phyloP scores from a whole-genome alignment of 2,329 filamentous ascomycete species.

The Xylaria sp. region DNA sequence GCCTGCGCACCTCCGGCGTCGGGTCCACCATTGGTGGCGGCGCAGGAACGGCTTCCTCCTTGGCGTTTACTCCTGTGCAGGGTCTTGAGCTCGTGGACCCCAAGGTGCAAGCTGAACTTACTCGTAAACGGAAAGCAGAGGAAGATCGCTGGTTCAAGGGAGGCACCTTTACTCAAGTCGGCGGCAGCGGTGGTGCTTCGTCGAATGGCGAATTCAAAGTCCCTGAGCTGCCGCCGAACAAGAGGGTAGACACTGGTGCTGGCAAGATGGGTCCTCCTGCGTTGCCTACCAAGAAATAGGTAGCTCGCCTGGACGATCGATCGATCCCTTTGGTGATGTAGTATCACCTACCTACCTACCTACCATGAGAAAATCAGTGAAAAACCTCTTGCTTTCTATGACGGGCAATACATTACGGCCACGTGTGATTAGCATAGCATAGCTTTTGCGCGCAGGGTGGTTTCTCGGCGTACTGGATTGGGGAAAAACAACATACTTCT shows the following conservation, averaged over 20 bases:
- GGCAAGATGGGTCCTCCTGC: slow-evolving; percentile 43
- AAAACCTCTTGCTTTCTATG: background rate
- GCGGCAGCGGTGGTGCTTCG: slow-evolving; percentile 29
- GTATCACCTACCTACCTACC: background rate
- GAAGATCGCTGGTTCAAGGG: slow-evolving; percentile 96
- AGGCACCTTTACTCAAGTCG: slow-evolving; percentile 91
- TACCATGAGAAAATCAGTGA: background rate
- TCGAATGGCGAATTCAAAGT: slow-evolving; percentile 71
- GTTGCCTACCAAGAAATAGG: slow-evolving; percentile 27
- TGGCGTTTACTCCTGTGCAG: slow-evolving; percentile 92
- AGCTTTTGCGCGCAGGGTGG: background rate
- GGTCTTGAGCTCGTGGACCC: slow-evolving; percentile 93
- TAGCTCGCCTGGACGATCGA: background rate
- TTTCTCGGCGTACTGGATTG: background rate
- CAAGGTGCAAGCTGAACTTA: slow-evolving; percentile 81
- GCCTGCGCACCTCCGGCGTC: slow-evolving; percentile 75
- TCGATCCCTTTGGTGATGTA: no score
- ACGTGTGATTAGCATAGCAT: background rate
- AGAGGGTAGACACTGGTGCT: slow-evolving; percentile 64
- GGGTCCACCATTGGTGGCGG: slow-evolving; percentile 62
- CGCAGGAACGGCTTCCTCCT: slow-evolving; percentile 73
- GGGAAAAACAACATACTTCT: background rate
- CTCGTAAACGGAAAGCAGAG: slow-evolving; percentile 84
- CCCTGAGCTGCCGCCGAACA: slow-evolving; percentile 51
- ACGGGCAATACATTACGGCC: background rate